Conservation (phyloP, 345 rosid genomes). For the Cardamine occulta region DNA sequence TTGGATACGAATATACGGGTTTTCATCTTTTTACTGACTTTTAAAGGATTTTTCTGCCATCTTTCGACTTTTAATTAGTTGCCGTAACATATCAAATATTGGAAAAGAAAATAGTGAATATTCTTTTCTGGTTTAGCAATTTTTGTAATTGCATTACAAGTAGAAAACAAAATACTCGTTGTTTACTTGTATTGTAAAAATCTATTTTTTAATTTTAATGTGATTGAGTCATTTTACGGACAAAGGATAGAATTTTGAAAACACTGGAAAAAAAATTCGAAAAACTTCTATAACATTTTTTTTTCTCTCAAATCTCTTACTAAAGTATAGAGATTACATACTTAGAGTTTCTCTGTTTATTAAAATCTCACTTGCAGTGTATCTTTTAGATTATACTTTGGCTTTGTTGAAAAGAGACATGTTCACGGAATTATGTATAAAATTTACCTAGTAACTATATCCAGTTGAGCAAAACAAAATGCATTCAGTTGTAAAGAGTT, state of each 20-base stretch:
- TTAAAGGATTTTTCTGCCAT: neutral
- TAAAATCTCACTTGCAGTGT: neutral
- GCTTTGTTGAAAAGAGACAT: neutral
- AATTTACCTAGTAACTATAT: neutral
- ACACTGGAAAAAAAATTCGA: neutral
- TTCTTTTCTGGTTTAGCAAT: neutral
- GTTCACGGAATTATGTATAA: neutral
- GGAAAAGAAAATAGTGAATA: neutral
- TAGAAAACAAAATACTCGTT: neutral
- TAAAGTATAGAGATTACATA: neutral
- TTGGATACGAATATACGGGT: neutral
- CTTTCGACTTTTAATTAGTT: neutral
- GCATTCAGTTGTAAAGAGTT: neutral
- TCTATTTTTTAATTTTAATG: too few species aligned
- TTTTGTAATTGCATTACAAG: neutral
- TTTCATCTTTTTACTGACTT: neutral
- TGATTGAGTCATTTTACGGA: too few species aligned
- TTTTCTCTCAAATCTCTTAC: neutral
- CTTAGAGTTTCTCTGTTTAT: neutral
- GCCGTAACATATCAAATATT: neutral
- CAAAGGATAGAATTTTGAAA: neutral
- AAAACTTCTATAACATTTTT: too few species aligned
- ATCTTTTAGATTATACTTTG: neutral
- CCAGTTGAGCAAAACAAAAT: neutral
- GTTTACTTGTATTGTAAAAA: too few species aligned